A percentile compares a stretch with the other conserved stretches of the same genome.
Conservation (phyloP, 768 basidiomycete genomes). For the Suillus brevipes region DNA sequence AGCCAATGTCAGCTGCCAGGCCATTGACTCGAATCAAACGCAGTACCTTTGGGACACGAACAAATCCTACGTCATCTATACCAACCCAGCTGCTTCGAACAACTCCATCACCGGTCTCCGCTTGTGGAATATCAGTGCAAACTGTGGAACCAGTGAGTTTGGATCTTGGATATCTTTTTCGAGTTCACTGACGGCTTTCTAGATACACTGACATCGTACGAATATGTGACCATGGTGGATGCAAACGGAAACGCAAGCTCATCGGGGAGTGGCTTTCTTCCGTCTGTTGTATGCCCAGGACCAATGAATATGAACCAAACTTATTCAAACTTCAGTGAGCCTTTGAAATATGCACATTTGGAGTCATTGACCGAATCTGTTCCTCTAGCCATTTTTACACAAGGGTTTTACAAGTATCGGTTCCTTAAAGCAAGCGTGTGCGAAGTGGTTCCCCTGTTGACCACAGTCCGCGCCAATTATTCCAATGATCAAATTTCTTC, state of each 20-base stretch:
- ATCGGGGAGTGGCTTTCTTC: conserved; percentile 7
- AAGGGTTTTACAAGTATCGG: conserved; percentile 7
- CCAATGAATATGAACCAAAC: background rate
- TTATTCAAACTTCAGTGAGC: conserved; percentile 8
- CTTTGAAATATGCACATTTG: background rate
- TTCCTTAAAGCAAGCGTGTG: conserved; percentile 15
- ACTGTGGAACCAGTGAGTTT: conserved; percentile 5
- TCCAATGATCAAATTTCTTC: conserved; percentile 4
- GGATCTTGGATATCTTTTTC: background rate
- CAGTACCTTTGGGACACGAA: conserved; percentile 5
- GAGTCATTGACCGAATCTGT: background rate
- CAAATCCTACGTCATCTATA: background rate
- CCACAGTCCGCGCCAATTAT: conserved; percentile 10
- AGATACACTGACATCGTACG: background rate
- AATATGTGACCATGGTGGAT: conserved; percentile 10
- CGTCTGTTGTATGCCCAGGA: conserved; percentile 15
- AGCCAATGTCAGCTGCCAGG: conserved; percentile 4
- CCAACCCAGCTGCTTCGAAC: background rate
- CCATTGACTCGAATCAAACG: background rate
- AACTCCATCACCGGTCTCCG: background rate
- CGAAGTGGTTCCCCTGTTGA: conserved; percentile 10
- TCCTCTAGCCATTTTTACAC: conserved; percentile 5
- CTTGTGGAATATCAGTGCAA: conserved; percentile 7
- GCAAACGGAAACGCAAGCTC: background rate
- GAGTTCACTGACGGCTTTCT: background rate